Percentiles rank a stretch among this genome's conserved stretches.
These are phyloP conservation scores for Actinomortierella wolfii DNA, from an alignment of 371 early-diverging fungal genomes.

Conservation along the genomic window DNA sequence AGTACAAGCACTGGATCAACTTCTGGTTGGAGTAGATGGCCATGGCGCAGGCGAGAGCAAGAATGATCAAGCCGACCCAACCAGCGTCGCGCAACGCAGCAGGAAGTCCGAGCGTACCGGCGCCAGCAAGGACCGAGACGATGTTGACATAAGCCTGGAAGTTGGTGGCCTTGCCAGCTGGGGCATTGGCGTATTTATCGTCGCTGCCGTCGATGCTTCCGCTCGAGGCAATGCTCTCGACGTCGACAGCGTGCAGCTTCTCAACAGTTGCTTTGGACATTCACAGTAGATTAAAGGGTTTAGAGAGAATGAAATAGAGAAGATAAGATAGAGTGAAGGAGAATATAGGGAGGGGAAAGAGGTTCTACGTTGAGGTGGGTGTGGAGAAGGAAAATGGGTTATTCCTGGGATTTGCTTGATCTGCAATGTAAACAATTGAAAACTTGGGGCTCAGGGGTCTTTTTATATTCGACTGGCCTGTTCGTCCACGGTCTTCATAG, in stretches of 20 bases:
- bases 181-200: conserved; percentile 30
- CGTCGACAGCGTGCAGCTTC: conserved; percentile 29
- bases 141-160: conserved; percentile 65
- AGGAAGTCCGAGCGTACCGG: conserved; percentile 85
- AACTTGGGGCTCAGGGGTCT: too few relatives aligned
- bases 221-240: conserved; percentile 30
- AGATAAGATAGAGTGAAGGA: too few relatives aligned
- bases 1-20: conserved; percentile 75
- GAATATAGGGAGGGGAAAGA: too few relatives aligned
- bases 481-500: too few relatives aligned
- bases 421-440: too few relatives aligned
- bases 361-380: too few relatives aligned
- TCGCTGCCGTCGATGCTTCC: conserved; percentile 18
- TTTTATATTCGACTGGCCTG: too few relatives aligned
- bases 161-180: conserved; percentile 41
- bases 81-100: conserved; percentile 81
- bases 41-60: conserved; percentile 76
- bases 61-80: conserved; percentile 77
- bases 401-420: too few relatives aligned
- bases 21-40: conserved; percentile 73
- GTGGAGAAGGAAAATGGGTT: too few relatives aligned
- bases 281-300: too few relatives aligned
- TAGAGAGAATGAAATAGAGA: too few relatives aligned
- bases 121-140: conserved; percentile 85
- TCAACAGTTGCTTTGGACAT: conserved; percentile 14